Evolutionary conservation across 257 asterid species (phyloP), one percentile per base, ranked within the genome.

Genomic region (Coffea eugenioides): DNA sequence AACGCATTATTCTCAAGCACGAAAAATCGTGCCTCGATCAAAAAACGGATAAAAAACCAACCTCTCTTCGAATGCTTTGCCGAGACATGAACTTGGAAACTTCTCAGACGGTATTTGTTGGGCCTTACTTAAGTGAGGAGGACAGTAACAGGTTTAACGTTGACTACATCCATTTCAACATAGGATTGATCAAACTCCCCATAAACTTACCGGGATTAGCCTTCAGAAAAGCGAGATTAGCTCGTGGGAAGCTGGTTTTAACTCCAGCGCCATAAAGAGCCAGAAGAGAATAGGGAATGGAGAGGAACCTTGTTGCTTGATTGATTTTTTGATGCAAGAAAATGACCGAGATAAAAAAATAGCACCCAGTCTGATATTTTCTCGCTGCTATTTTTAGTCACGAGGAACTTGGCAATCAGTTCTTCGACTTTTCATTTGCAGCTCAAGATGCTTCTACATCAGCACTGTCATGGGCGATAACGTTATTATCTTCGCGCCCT

Each of bases 381-480:
- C 43, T 39, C 43, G 43, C 43, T 65, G 72, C 73, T 3, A 90
- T 87, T 73, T 64, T 73, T 2, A 84, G 77, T 67, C 72, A 77
- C 84, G 41, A 77, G 14, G 94, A 91, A 82, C 82, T 93, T 54
- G 98, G 97, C 0, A 92, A 96, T 20, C 92, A 91, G 76, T 61
- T 95, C n/a, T 95, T 95, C 78, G 99, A 92, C 41, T 95, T 95
- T 71, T 77, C 93, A 43, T 95, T 93, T 82, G 99, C 99, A 2
- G 87, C 98, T 0, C 99, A 95, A 81, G 99, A 95, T 74, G 99
- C 99, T 14, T 93, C 99, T 0, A 92, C 99, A 6, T 89, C 97
- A 0, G 90, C 99, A 8, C 70, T 95, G 64, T 80, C 92, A 48
- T 95, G 99, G 99, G 92, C 98, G 36, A 88, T 95, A 12, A n/a